Evolutionary conservation across 2,329 filamentous ascomycete species (phyloP).

Genomic region (Parafenestella ontariensis): DNA sequence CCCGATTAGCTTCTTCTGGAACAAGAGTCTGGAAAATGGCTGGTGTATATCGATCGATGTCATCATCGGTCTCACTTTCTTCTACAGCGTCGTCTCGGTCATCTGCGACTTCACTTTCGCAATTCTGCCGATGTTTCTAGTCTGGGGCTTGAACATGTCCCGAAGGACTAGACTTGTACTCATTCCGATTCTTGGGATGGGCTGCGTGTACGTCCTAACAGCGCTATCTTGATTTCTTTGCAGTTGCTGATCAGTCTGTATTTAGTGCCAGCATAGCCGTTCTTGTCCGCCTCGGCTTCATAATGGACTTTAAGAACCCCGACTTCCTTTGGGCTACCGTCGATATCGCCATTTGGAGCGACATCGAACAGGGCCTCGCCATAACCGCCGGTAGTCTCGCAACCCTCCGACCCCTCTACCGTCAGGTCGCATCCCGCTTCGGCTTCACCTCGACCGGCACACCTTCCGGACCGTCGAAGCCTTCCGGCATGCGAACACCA

Average conservation of each 20-base stretch:
- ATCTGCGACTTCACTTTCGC: conserved; percentile 59
- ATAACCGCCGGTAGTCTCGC: conserved; percentile 47
- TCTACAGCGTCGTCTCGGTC: conserved; percentile 57
- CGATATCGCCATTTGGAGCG: conserved; percentile 48
- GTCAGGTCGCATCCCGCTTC: conserved; percentile 26
- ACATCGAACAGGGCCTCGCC: conserved; percentile 47
- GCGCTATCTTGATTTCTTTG: not conserved
- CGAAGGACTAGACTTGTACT: conserved; percentile 56
- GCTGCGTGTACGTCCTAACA: conserved; percentile 54
- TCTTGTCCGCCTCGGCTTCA: conserved; percentile 43
- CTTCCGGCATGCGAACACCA: conserved; percentile 24
- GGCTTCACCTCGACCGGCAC: conserved; percentile 27
- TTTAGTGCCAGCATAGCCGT: conserved; percentile 44
- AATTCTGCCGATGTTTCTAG: conserved; percentile 58
- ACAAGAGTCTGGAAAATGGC: conserved; percentile 47
- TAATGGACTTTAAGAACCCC: conserved; percentile 43
- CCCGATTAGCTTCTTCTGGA: conserved; percentile 60
- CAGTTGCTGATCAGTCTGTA: not conserved
- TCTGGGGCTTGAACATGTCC: conserved; percentile 61
- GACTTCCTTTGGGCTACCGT: conserved; percentile 48
- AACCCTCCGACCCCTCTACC: conserved; percentile 47
- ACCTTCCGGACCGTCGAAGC: conserved; percentile 11
- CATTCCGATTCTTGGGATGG: conserved; percentile 58
- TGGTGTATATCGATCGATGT: conserved; percentile 52
- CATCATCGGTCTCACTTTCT: conserved; percentile 54